A percentile compares a stretch with the other conserved stretches of the same genome.
Evolutionary conservation across 2,329 filamentous ascomycete species (phyloP).

Genomic region (Fusarium nisikadoi): DNA sequence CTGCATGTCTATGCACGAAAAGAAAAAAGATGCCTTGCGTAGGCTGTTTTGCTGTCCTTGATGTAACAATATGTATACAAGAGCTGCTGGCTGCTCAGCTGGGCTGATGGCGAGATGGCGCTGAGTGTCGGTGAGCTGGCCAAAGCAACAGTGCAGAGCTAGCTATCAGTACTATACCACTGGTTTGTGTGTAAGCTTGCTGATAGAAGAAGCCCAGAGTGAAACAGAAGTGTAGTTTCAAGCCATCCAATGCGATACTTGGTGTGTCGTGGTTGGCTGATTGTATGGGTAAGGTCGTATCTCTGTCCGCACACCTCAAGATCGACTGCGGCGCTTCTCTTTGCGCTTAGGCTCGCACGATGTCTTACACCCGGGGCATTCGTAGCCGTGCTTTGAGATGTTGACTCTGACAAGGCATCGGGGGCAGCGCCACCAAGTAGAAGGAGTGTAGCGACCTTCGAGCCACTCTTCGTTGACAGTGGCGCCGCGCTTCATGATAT

Average conservation of each 20-base stretch:
- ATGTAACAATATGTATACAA: constrained; percentile 21
- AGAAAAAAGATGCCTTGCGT: constrained; percentile 19
- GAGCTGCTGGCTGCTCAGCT: constrained; percentile 18
- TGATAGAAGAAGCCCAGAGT: neutral
- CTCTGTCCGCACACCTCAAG: constrained; percentile 20
- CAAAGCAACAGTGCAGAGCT: neutral
- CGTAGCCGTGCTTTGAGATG: constrained; percentile 54
- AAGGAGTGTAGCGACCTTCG: constrained; percentile 51
- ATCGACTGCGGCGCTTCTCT: constrained; percentile 46
- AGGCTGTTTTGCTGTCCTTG: neutral
- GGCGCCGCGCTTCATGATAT: constrained; percentile 60
- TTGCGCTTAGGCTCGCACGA: constrained; percentile 58
- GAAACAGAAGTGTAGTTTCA: constrained; percentile 18
- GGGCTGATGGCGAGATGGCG: constrained; percentile 1
- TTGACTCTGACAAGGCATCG: constrained; percentile 61
- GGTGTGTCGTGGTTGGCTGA: constrained; percentile 22
- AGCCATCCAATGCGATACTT: constrained; percentile 14
- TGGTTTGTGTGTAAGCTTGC: neutral
- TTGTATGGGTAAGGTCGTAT: constrained; percentile 17
- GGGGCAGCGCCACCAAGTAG: constrained; percentile 65
- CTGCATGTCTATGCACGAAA: neutral
- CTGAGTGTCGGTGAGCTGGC: constrained; percentile 9
- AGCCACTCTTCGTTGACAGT: constrained; percentile 52
- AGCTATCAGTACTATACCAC: neutral
- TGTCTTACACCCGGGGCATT: constrained; percentile 60